These are phyloP conservation scores for Mycena albidolilacea DNA, from an alignment of 768 basidiomycete genomes.

Conservation along the genomic window DNA sequence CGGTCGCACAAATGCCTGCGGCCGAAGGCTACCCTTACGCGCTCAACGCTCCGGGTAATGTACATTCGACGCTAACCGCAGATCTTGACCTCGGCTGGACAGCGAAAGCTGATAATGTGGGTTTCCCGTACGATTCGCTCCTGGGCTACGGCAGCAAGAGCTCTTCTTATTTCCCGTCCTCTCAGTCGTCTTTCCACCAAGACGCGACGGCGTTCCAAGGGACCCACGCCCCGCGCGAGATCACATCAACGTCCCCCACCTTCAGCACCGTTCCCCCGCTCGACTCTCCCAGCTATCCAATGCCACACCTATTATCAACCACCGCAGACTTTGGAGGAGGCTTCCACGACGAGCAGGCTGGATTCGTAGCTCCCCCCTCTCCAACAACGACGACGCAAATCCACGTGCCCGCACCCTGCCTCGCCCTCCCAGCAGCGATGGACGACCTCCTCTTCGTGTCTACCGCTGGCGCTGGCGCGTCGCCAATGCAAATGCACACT, in stretches of 20 bases:
- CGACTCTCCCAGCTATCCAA: not conserved
- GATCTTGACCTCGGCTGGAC: not conserved
- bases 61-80: not conserved
- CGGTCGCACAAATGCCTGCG: not conserved
- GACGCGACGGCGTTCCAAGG: not conserved
- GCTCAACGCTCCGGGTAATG: not conserved
- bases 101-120: not conserved
- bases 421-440: not conserved
- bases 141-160: not conserved
- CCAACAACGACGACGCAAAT: not conserved
- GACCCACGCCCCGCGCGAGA: slow-evolving; percentile 1
- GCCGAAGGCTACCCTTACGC: slow-evolving; percentile 8
- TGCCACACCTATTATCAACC: no score
- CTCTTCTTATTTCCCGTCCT: not conserved
- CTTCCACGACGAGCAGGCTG: not conserved
- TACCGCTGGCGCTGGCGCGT: not conserved
- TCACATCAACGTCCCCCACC: not conserved
- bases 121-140: not conserved
- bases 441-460: not conserved
- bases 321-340: no score
- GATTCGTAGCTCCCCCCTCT: not conserved
- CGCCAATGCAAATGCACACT: not conserved
- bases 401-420: slow-evolving; percentile 17
- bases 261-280: not conserved
- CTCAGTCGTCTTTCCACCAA: slow-evolving; percentile 7